Percentiles rank a stretch among this genome's conserved stretches.
Conservation (phyloP, 2,329 filamentous ascomycete species). For the Microsporum audouinii region DNA sequence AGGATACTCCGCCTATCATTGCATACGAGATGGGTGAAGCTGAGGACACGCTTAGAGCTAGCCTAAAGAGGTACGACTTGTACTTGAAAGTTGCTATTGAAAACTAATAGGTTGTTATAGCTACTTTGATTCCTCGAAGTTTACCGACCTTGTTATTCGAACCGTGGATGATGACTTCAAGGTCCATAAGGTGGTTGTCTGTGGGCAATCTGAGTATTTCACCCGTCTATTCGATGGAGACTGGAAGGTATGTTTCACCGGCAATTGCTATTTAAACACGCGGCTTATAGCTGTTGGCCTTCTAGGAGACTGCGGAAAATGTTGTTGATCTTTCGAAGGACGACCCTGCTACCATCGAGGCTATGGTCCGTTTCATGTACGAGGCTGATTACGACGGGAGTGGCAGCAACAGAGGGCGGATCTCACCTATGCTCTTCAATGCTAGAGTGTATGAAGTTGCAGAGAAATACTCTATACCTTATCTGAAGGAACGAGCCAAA, state of each 20-base stretch:
- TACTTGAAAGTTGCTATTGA: not conserved
- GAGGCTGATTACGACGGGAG: not conserved
- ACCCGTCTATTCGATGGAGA: not conserved
- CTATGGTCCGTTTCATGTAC: not conserved
- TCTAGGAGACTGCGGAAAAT: not conserved
- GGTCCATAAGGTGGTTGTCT: not conserved
- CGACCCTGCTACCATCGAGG: not conserved
- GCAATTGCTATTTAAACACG: not conserved
- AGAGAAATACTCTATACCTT: not conserved
- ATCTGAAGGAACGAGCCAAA: not conserved
- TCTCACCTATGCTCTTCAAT: not conserved
- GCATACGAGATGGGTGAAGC: not conserved
- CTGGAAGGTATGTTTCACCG: not conserved
- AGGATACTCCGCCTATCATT: not conserved
- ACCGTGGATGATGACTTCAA: not conserved
- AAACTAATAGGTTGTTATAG: not conserved
- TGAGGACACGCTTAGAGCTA: not conserved
- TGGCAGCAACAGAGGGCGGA: not conserved
- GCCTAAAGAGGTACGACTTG: not conserved
- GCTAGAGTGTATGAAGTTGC: not conserved
- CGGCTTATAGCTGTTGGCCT: not conserved
- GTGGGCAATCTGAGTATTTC: not conserved
- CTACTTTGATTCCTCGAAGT: not conserved
- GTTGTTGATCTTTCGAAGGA: not conserved
- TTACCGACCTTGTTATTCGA: not conserved